Conservation (phyloP, 805 yeast species). For the Zygotorulaspora chibaensis region DNA sequence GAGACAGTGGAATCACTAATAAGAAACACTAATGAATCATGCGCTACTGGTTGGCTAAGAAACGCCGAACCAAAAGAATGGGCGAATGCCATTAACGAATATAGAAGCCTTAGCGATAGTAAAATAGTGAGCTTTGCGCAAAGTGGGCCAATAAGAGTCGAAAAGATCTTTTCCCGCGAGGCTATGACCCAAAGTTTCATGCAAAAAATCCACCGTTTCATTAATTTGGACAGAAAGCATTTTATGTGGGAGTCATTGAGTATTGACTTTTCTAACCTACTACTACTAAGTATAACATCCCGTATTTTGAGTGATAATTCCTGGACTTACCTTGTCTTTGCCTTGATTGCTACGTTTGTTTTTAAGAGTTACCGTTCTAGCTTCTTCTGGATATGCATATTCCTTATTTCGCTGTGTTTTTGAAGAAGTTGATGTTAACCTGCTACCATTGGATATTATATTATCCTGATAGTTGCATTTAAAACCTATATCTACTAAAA, state of each 20-base stretch:
- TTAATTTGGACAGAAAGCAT: slow-evolving; percentile 21
- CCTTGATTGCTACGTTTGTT: slow-evolving; percentile 6
- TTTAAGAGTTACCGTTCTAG: slow-evolving; percentile 15
- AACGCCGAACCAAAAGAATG: slow-evolving; percentile 48
- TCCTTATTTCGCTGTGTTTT: not conserved
- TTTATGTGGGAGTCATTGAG: slow-evolving; percentile 34
- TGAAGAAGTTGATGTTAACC: not conserved
- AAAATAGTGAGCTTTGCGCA: slow-evolving; percentile 15
- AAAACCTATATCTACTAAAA: not conserved
- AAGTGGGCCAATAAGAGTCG: slow-evolving; percentile 34
- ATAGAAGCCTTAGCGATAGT: slow-evolving; percentile 28
- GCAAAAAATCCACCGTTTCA: slow-evolving; percentile 31
- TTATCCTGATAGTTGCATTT: not conserved
- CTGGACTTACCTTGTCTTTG: slow-evolving; percentile 19
- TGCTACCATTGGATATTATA: not conserved
- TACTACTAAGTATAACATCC: slow-evolving; percentile 13
- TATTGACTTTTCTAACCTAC: slow-evolving; percentile 10
- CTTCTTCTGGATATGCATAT: slow-evolving; percentile 13
- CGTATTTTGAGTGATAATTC: slow-evolving; percentile 11
- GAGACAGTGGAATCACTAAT: slow-evolving; percentile 53
- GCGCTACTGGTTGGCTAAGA: slow-evolving; percentile 63
- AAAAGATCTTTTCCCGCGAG: slow-evolving; percentile 34
- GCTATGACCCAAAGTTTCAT: slow-evolving; percentile 41
- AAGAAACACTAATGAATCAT: slow-evolving; percentile 25
- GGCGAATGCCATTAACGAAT: slow-evolving; percentile 47